Base-by-base conservation (phyloP, 768 basidiomycete species). In the Tylopilus felleus region DNA sequence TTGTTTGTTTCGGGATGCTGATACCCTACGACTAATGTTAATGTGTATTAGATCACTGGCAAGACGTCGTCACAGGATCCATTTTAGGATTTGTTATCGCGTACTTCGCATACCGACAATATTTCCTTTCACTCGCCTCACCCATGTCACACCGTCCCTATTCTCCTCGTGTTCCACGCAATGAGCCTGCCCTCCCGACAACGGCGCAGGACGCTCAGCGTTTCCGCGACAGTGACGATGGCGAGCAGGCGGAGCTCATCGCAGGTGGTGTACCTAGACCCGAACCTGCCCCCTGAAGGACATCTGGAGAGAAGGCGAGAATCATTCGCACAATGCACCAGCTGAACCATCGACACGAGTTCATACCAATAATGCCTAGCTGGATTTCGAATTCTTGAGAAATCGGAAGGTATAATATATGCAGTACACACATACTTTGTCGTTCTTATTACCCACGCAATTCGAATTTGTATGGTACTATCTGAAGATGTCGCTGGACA, bases 51-150 rank as follows among this genome's bases (percentile, higher is more conserved):
- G 90, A 96, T 70, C 93, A 96, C 68, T 94, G 91, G 89, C 84
- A 92, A 6, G 96, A 99, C 60, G 89, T 97, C 40, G 64, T 92
- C 9, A 82, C 89, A 2, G 94, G 95, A 6, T 80, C 85, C 3
- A 49, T 86, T 27, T 75, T 98, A 8, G 96, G 95, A 13, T 74
- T 88, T 17, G 65, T 78, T 42, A 73, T 90, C 52, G 76, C 91
- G 17, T 88, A 81, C 72, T 87, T 93, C 61, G 69, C 81, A 16
- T 95, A 95, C 70, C 82, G 88, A 40, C 90, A 90, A 65, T 92
- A 93, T 70, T 93, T 87, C 63, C 89, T 88, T 19, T 74, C 80
- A n/a, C 78, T 92, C n/a, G 65, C 72, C 2, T 83, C 84, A 0
- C 75, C 81, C 19, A 63, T 76, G 33, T 83, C 82, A 3, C 86